Evolutionary conservation across 495 filamentous ascomycete species (phyloP).

Genomic region (Daldinia bambusicola): DNA sequence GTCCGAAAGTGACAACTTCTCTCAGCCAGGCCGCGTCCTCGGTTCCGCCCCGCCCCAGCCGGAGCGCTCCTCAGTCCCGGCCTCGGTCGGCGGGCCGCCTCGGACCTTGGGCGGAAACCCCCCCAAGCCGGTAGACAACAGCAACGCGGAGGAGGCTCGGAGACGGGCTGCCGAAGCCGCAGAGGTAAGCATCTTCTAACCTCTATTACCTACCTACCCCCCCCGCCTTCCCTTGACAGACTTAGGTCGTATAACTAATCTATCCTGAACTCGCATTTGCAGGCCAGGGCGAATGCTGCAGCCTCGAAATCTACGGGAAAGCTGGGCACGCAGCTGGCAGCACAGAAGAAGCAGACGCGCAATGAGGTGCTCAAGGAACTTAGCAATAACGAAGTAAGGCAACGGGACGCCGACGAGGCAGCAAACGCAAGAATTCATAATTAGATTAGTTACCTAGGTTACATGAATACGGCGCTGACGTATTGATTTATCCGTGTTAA

Average conservation of each 20-base stretch:
- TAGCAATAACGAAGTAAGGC: constrained; percentile 65
- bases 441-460: constrained; percentile 44
- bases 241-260: background rate
- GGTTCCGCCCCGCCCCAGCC: constrained; percentile 57
- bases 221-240: no score
- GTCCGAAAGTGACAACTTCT: constrained; percentile 67
- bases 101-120: constrained; percentile 62
- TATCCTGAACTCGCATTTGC: constrained; percentile 22
- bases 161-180: constrained; percentile 73
- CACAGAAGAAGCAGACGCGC: constrained; percentile 73
- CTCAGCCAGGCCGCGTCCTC: constrained; percentile 71
- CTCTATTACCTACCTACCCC: background rate
- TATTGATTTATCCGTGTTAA: constrained; percentile 2
- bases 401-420: constrained; percentile 67
- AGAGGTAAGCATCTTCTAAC: constrained; percentile 59
- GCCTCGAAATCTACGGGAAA: constrained; percentile 62
- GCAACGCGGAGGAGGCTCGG: constrained; percentile 60
- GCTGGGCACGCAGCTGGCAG: constrained; percentile 68
- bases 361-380: constrained; percentile 66
- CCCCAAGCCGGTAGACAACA: constrained; percentile 27
- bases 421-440: constrained; percentile 63
- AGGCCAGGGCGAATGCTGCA: constrained; percentile 59
- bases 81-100: constrained; percentile 61
- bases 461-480: background rate
- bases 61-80: constrained; percentile 50